These are phyloP conservation scores for Carnegiea gigantea DNA, from an alignment of 179 eudicot genomes.

Conservation along the genomic window DNA sequence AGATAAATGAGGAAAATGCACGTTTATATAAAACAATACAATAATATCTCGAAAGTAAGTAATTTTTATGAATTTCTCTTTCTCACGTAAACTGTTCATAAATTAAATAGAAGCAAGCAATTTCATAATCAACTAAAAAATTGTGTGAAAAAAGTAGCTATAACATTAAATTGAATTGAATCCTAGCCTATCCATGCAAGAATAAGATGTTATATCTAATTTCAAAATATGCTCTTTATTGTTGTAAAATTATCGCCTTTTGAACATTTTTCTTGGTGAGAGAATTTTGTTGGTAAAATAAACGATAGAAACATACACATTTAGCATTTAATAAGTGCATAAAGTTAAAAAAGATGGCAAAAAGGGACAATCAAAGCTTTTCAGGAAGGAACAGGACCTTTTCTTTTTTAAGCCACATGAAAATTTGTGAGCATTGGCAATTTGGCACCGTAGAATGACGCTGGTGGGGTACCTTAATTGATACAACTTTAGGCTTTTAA, in stretches of 20 bases:
- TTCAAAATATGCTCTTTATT: not conserved
- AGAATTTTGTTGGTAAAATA: not conserved
- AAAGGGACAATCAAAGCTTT: slow-evolving; percentile 10
- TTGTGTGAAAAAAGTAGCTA: not conserved
- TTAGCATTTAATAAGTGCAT: not conserved
- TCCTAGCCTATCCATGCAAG: not conserved
- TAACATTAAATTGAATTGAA: not conserved
- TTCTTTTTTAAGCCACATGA: not conserved
- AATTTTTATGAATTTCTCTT: no score
- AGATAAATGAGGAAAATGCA: not conserved
- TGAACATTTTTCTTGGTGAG: not conserved
- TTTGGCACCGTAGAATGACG: not conserved
- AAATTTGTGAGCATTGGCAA: not conserved
- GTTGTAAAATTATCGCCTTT: not conserved
- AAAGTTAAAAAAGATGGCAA: not conserved
- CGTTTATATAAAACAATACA: no score
- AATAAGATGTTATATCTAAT: not conserved
- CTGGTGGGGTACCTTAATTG: slow-evolving; percentile 21
- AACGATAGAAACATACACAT: not conserved
- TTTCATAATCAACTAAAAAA: not conserved
- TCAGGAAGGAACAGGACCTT: not conserved
- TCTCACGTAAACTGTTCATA: no score
- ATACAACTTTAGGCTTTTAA: slow-evolving; percentile 14
- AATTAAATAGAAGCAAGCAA: no score
- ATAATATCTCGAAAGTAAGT: no score